A percentile compares a stretch with the other conserved stretches of the same genome.
Evolutionary conservation across 768 basidiomycete species (phyloP).

Genomic region (Tulasnella sp.): DNA sequence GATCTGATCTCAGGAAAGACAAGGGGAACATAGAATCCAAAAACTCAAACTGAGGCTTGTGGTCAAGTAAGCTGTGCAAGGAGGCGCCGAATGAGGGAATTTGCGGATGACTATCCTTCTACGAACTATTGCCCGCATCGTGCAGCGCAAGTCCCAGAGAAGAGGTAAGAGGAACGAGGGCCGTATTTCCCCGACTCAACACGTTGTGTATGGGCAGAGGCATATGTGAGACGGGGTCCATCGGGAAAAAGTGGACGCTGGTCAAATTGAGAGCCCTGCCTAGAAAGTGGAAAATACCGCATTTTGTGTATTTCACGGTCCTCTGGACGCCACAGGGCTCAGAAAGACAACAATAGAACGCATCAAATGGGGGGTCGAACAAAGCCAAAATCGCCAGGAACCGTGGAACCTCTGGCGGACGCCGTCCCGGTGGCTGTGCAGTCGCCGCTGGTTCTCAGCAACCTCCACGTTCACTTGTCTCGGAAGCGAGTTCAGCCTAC

Average conservation of each 20-base stretch:
- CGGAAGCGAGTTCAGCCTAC: neutral
- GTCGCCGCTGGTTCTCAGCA: neutral
- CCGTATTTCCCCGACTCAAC: neutral
- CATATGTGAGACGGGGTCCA: neutral
- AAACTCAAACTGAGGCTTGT: neutral
- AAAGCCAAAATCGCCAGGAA: neutral
- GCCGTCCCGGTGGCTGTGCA: slow-evolving; percentile 4
- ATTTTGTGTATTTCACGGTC: neutral
- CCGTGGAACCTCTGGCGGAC: neutral
- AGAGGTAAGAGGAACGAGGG: neutral
- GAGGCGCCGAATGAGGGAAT: neutral
- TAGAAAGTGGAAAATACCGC: neutral
- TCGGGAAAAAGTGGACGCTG: neutral
- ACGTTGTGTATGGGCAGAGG: neutral
- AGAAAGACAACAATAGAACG: neutral
- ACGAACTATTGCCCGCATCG: neutral
- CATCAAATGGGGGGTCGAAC: neutral
- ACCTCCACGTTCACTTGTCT: neutral
- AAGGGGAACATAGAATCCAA: neutral
- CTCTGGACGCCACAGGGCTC: neutral
- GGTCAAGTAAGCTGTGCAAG: neutral
- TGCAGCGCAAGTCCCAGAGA: neutral
- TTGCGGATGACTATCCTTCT: neutral
- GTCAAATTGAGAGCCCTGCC: neutral
- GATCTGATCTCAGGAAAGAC: neutral